Base-by-base conservation (phyloP, 495 filamentous ascomycete species). In the Tetracladium setigerum region DNA sequence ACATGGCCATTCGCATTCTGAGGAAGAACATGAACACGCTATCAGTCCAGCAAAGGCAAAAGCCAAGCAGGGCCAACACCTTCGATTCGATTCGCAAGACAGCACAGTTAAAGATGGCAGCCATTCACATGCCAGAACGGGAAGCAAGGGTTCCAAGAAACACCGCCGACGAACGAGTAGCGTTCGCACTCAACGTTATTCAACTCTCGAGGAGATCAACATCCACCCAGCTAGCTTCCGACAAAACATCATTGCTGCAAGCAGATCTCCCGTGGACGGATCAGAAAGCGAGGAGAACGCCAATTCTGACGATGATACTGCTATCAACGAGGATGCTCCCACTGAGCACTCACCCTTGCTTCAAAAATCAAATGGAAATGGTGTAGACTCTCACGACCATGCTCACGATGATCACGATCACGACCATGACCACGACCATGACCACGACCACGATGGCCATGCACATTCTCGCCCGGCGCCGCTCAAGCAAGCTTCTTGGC, bases 141-240 rank as follows among this genome's bases (percentile, higher is more conserved):
- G 8, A 0, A 49, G 42, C 38, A 38, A 32, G 17, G 11, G 47
- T 19, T 52, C 52, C 8, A 52, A 18, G 10, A 53, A 73, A 41
- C 68, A 69, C 41, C 70, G 73, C 41, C 74, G 76, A 40, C 67
- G 76, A 10, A 72, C 74, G 39, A 77, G 72, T 47, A 72, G 70
- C 33, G 53, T 52, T 67, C 73, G 61, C 61, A 72, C 69, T 42
- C 65, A 62, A 49, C 74, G 72, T 17, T 66, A 79, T 30, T 59
- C 66, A 17, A 82, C 69, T 49, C 72, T 79, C 32, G 82, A 84
- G 35, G 83, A 91, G 49, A 84, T 95, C 48, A 80, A 81, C 53
- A 84, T 90, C 30, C 84, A 95, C 59, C 92, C 92, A n/a, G 82
- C 86, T 11, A 89, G 83, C 50, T 87, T 95, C 63, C 72, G 92